Evolutionary conservation across 805 yeast species (phyloP).

Genomic region (Monosporozyma servazzii): DNA sequence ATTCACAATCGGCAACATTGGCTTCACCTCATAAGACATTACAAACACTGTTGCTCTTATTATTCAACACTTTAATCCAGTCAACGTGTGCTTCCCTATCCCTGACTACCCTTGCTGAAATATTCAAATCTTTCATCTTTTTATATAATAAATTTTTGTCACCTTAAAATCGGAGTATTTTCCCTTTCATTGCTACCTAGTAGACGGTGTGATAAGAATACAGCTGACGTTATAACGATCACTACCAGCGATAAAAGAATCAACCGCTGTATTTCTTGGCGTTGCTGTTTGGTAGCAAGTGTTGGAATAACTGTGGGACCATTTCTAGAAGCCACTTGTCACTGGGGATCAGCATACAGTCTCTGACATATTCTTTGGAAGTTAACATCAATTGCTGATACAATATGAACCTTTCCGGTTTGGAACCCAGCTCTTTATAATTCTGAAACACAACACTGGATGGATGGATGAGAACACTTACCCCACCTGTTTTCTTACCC

Average conservation of each 20-base stretch:
- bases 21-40: not conserved
- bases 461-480: constrained; percentile 78
- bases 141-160: not conserved
- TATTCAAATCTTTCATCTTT: not conserved
- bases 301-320: constrained; percentile 51
- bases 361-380: constrained; percentile 80
- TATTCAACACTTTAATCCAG: not conserved
- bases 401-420: constrained; percentile 64
- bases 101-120: not conserved
- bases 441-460: constrained; percentile 54
- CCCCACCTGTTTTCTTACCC: constrained; percentile 42
- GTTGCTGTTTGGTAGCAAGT: not conserved
- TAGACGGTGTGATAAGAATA: not conserved
- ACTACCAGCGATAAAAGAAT: not conserved
- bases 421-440: constrained; percentile 36
- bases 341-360: constrained; percentile 59
- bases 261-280: not conserved
- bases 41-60: not conserved
- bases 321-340: constrained; percentile 65
- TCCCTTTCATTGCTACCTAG: not conserved
- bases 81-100: not conserved
- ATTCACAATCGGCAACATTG: constrained; percentile 32
- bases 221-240: not conserved
- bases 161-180: not conserved
- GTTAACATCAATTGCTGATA: constrained; percentile 82